Conservation (phyloP, 2,329 filamentous ascomycete species). For the Fusarium vanettenii region DNA sequence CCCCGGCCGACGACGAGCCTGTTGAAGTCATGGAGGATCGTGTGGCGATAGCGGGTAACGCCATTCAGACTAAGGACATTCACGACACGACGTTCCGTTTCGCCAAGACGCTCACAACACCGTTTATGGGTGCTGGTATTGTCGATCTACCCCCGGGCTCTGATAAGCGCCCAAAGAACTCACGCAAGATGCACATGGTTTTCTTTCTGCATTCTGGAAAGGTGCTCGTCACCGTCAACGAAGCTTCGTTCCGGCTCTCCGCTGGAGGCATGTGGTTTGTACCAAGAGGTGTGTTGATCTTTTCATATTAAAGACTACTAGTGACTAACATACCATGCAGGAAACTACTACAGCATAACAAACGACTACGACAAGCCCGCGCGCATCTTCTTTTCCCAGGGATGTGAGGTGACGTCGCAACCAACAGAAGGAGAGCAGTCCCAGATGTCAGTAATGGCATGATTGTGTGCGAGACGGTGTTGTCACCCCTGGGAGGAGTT, state of each 20-base stretch:
- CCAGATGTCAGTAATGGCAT: conserved; percentile 37
- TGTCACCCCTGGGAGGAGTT: neutral
- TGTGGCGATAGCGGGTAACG: conserved; percentile 66
- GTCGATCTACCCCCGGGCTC: conserved; percentile 88
- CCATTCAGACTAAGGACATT: conserved; percentile 69
- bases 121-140: conserved; percentile 90
- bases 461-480: neutral
- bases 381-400: conserved; percentile 92
- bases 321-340: conserved; percentile 59
- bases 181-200: conserved; percentile 94
- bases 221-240: conserved; percentile 82
- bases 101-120: conserved; percentile 84
- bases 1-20: conserved; percentile 66
- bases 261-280: conserved; percentile 95
- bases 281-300: conserved; percentile 79
- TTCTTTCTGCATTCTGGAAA: conserved; percentile 91
- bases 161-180: conserved; percentile 91
- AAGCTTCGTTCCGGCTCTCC: conserved; percentile 82
- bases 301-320: neutral
- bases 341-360: conserved; percentile 91
- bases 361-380: conserved; percentile 81
- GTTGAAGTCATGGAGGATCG: conserved; percentile 66
- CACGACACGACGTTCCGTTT: conserved; percentile 82
- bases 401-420: conserved; percentile 67
- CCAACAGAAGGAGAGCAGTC: conserved; percentile 39